Evolutionary conservation across 139 green algal species (phyloP).

Genomic region (Diplosphaera chodatii): DNA sequence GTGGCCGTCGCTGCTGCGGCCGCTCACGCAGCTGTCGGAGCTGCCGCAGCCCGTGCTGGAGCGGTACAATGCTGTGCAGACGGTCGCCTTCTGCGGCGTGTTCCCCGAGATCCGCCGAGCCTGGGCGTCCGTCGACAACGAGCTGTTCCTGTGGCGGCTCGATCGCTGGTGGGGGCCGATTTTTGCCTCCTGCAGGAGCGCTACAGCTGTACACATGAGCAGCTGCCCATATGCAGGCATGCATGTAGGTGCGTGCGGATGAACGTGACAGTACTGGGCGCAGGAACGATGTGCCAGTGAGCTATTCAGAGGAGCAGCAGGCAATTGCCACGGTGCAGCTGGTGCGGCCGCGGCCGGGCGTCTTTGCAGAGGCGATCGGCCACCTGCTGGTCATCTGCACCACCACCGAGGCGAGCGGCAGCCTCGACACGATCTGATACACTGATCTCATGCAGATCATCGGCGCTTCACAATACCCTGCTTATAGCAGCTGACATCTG

Average conservation of each 20-base stretch:
- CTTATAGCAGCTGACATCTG: too few relatives aligned
- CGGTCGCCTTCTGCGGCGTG: constrained; percentile 84
- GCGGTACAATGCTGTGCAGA: constrained; percentile 64
- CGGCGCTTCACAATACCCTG: too few relatives aligned
- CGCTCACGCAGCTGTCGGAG: constrained; percentile 50
- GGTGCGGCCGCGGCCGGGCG: constrained; percentile 50
- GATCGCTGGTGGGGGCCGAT: constrained; percentile 51
- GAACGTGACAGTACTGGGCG: background rate
- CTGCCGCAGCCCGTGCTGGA: constrained; percentile 76
- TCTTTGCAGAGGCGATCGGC: constrained; percentile 85
- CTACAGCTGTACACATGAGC: too few relatives aligned
- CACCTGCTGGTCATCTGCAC: constrained; percentile 90
- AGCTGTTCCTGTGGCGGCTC: constrained; percentile 87
- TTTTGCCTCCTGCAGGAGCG: too few relatives aligned
- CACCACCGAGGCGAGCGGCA: constrained; percentile 68
- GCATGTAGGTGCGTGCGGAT: too few relatives aligned
- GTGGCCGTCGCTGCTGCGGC: constrained; percentile 66
- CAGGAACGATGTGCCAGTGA: constrained; percentile 74
- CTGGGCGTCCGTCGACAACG: constrained; percentile 90
- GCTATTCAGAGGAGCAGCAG: constrained; percentile 88
- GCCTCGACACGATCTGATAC: too few relatives aligned
- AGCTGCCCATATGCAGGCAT: too few relatives aligned
- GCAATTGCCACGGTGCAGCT: constrained; percentile 85
- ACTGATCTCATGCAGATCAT: too few relatives aligned
- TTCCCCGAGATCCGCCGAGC: constrained; percentile 77